A percentile compares a stretch with the other conserved stretches of the same genome.
Conservation (phyloP, 2,329 filamentous ascomycete species). For the Ambrosiella cleistominuta region DNA sequence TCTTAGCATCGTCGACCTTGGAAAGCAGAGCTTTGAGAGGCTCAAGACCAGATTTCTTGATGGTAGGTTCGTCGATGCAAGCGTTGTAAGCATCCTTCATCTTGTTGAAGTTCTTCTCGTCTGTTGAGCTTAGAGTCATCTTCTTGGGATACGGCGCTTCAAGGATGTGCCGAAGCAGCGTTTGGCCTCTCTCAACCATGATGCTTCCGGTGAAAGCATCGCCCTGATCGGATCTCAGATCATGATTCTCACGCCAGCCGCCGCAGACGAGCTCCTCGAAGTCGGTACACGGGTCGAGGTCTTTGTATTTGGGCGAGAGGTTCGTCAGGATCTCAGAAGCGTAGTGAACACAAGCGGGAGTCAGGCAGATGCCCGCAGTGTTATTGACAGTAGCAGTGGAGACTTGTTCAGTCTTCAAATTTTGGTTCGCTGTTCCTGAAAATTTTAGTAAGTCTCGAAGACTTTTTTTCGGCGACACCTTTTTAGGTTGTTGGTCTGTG, state of each 20-base stretch:
- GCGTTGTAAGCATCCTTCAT: constrained; percentile 46
- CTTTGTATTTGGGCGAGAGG: constrained; percentile 29
- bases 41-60: constrained; percentile 35
- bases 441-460: not conserved
- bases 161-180: constrained; percentile 42
- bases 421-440: not conserved
- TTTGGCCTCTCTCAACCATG: constrained; percentile 43
- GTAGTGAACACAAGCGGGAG: constrained; percentile 19
- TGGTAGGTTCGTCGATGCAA: constrained; percentile 44
- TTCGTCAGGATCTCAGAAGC: constrained; percentile 19
- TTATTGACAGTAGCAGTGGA: not conserved
- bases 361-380: constrained; percentile 15
- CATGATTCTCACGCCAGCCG: constrained; percentile 46
- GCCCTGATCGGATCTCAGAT: constrained; percentile 46
- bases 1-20: constrained; percentile 23
- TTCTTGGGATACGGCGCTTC: constrained; percentile 36
- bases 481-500: not conserved
- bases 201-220: constrained; percentile 41
- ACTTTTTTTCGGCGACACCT: no score
- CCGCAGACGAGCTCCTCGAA: constrained; percentile 53
- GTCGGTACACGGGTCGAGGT: constrained; percentile 49
- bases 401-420: not conserved
- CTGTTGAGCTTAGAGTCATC: constrained; percentile 20
- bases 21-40: constrained; percentile 41
- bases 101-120: constrained; percentile 48